These are phyloP conservation scores for Lolium multiflorum DNA, from an alignment of 176 grass and related monocot species.

Conservation along the genomic window DNA sequence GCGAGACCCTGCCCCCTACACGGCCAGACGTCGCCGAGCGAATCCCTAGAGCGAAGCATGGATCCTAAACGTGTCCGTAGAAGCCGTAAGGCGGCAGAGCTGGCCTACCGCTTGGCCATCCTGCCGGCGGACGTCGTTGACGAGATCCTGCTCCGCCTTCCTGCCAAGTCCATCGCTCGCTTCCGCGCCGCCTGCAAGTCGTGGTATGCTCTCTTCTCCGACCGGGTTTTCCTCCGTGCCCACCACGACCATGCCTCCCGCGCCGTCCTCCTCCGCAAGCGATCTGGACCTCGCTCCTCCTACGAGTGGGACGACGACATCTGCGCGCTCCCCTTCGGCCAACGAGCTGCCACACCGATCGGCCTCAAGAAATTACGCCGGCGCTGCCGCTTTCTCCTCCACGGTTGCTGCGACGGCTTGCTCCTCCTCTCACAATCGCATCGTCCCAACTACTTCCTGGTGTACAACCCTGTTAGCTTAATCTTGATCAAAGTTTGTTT, in stretches of 20 bases:
- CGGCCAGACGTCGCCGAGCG: not conserved
- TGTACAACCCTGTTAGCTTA: constrained; percentile 14
- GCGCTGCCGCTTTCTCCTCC: not conserved
- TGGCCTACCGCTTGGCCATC: not conserved
- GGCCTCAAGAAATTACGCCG: not conserved
- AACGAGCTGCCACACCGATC: not conserved
- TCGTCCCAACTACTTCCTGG: not conserved
- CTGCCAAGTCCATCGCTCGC: constrained; percentile 2
- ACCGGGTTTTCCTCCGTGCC: not conserved
- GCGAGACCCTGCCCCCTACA: not conserved
- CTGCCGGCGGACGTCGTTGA: not conserved
- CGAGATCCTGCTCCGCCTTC: constrained; percentile 10
- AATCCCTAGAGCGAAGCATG: not conserved
- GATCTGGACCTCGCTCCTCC: not conserved
- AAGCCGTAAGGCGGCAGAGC: not conserved
- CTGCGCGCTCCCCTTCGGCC: not conserved
- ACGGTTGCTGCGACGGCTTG: not conserved
- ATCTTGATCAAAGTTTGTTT: too few relatives aligned
- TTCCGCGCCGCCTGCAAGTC: not conserved
- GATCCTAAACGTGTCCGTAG: not conserved
- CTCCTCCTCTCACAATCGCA: not conserved
- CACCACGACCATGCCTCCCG: not conserved
- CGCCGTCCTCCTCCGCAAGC: not conserved
- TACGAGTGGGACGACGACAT: not conserved
- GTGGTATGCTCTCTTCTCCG: not conserved